These are phyloP conservation scores for Xylariaceae sp. DNA, from an alignment of 2,329 filamentous ascomycete species.

Conservation along the genomic window DNA sequence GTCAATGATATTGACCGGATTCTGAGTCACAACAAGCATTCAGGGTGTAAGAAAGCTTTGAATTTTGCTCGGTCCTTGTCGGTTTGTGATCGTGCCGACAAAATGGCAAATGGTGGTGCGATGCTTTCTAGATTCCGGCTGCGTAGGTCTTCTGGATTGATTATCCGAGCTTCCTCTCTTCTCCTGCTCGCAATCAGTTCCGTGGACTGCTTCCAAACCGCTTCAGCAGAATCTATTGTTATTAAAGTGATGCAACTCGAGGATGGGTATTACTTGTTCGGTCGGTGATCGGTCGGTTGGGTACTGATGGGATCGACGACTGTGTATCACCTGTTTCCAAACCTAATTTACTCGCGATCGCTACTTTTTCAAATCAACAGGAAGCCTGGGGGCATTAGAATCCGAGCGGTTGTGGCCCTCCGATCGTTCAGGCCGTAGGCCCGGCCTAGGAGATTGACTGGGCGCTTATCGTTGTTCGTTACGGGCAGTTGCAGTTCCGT, in stretches of 20 bases:
- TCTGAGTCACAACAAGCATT: constrained; percentile 21
- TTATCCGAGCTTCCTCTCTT: neutral
- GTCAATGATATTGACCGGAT: constrained; percentile 14
- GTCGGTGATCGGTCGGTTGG: constrained; percentile 8
- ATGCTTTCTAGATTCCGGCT: constrained; percentile 3
- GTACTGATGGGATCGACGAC: constrained; percentile 18
- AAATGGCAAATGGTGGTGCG: constrained; percentile 5
- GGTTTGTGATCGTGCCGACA: neutral
- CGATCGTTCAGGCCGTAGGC: constrained; percentile 10
- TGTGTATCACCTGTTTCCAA: neutral
- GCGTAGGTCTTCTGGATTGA: too few species aligned
- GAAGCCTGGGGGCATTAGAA: constrained; percentile 11
- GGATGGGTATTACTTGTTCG: constrained; percentile 13
- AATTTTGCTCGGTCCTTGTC: constrained; percentile 11
- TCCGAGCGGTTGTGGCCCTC: neutral
- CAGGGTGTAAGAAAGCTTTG: constrained; percentile 22
- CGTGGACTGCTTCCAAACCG: constrained; percentile 6
- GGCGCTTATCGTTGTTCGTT: constrained; percentile 5
- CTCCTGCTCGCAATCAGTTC: constrained; percentile 15
- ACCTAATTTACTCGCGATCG: constrained; percentile 10
- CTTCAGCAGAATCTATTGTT: constrained; percentile 21
- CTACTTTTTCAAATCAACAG: constrained; percentile 5
- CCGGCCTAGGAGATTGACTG: constrained; percentile 6
- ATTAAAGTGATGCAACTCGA: constrained; percentile 28
- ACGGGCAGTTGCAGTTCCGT: neutral